Base-by-base conservation (phyloP, 495 filamentous ascomycete genomes). In the Usnea hakonensis region DNA sequence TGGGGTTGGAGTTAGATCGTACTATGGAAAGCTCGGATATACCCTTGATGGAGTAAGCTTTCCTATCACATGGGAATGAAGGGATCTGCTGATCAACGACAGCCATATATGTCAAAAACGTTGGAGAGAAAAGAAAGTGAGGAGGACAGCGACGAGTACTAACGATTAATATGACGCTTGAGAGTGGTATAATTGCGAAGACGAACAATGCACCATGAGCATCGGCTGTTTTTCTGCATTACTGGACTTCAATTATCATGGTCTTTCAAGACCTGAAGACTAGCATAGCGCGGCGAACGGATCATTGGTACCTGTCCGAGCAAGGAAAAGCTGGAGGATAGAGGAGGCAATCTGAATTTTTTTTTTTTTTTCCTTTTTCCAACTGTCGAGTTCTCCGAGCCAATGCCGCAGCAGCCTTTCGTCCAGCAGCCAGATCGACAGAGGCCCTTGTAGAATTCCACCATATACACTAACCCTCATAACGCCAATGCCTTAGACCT, bases 21-120 rank as follows among this genome's bases (percentile, higher is more conserved):
- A 97, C 74, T 98, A 98, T 71, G 86, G 79, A 60, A 93, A 90
- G 71, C 79, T 98, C 36, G 94, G 94, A 6, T 98, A 97, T 74
- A 88, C 80, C 73, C 75, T 98, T 35, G 94, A 97, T 75, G 94
- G 92, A 9, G 57, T 60, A 28, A 60, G 41, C 36, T 3, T 28
- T 50, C 9, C 21, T 5, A 35, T 23, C 13, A 14, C 2, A 26
- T 35, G 21, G 35, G 37, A 33, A 26, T 21, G 21, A 50, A 33
- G 19, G 2, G 21, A 13, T 6, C 41, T 28, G 19, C 57, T 60
- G 8, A 60, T 21, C 10, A 17, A 16, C 16, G 41, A 50, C 43
- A 60, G 26, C 89, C 86, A 23, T 95, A 91, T 63, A 93, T 95
- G 90, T 87, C 83, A 66, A 95, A 95, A 75, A 79, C 74, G 71